phyloP scores from a whole-genome alignment of 164 flowering plant genomes.

The Buxus sempervirens region DNA sequence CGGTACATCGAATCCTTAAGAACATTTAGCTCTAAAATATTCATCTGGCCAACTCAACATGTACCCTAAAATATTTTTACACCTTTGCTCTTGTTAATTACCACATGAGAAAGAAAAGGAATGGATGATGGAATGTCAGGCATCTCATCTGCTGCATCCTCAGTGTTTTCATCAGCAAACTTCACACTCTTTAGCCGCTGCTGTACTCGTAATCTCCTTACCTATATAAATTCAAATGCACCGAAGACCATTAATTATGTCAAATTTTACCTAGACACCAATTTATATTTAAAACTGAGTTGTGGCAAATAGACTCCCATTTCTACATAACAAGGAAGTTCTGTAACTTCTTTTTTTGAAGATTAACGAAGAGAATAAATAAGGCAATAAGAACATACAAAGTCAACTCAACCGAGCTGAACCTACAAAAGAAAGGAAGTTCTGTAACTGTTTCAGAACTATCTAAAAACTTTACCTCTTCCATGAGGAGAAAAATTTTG shows the following conservation, averaged over 20 bases:
- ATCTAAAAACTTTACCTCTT: conserved; percentile 57
- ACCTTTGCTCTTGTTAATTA: conserved; percentile 24
- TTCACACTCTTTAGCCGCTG: conserved; percentile 51
- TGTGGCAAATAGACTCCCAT: not conserved
- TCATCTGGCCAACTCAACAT: not conserved
- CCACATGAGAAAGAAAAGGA: conserved; percentile 82
- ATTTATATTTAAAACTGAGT: not conserved
- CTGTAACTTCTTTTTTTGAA: too few species aligned
- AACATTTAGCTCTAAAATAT: not conserved
- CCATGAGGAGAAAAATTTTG: conserved; percentile 93
- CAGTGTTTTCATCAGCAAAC: conserved; percentile 33
- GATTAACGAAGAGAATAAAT: too few species aligned
- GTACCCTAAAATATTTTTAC: not conserved
- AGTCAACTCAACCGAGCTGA: too few species aligned
- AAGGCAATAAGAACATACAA: too few species aligned
- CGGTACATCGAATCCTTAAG: not conserved
- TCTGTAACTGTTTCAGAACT: not conserved
- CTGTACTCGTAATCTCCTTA: conserved; percentile 76
- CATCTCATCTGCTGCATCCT: conserved; percentile 71
- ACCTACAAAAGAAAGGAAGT: too few species aligned
- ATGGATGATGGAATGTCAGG: conserved; percentile 84
- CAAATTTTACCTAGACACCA: not conserved
- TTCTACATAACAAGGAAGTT: not conserved
- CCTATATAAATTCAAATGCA: conserved; percentile 30
- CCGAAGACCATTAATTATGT: not conserved